Evolutionary conservation across 805 yeast species (phyloP), one percentile per base, ranked within the genome.

Genomic region (Barnettozyma sp.): DNA sequence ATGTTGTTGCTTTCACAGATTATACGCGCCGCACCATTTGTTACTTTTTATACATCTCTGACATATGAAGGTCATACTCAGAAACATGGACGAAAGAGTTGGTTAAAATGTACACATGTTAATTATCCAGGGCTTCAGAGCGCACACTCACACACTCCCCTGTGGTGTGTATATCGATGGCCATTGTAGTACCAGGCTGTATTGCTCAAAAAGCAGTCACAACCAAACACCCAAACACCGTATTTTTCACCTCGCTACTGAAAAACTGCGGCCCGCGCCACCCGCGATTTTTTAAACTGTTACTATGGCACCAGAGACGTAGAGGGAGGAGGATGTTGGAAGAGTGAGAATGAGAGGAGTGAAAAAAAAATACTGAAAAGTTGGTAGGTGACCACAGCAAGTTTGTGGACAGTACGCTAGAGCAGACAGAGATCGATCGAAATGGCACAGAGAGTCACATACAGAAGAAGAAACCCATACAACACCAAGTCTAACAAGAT

Each of bases 401-500:
- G n/a, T n/a, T n/a, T n/a, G n/a, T n/a, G n/a, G n/a, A n/a, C n/a
- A n/a, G n/a, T n/a, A n/a, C n/a, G n/a, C n/a, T n/a, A n/a, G n/a
- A n/a, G n/a, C n/a, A n/a, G n/a, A n/a, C n/a, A n/a, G n/a, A n/a
- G n/a, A n/a, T n/a, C n/a, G n/a, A n/a, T 45, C 41, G 74, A 63
- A 74, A 92, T 92, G 98, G 98, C 96, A 70, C 95, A 87, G 76
- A 90, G 98, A 82, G 94, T 88, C 72, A 87, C 97, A 59, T 88
- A 78, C 84, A 86, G 97, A 82, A 86, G 94, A 80, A 85, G 95
- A 81, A 88, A 87, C 72, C 95, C 97, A 75, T 88, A 87, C 95
- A 92, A 92, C 95, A 88, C 98, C 82, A 82, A 81, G 73, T 92
- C 98, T 60, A 92, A 92, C 95, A 85, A 83, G 78, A 90, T 92